Evolutionary conservation across 495 filamentous ascomycete species (phyloP).

Genomic region (Rostrohypoxylon terebratum): DNA sequence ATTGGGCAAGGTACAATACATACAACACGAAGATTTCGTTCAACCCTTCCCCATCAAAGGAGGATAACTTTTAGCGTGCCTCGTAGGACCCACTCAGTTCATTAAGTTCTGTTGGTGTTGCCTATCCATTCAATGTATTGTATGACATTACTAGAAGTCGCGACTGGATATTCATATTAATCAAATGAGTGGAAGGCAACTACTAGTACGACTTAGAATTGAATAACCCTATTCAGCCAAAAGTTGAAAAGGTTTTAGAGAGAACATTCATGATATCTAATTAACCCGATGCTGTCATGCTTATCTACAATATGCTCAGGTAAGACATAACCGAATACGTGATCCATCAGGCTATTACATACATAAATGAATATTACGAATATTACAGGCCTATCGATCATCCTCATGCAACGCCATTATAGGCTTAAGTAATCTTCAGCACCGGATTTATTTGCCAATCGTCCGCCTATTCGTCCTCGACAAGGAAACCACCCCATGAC

Average conservation of each 20-base stretch:
- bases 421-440: not conserved
- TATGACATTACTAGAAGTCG: not conserved
- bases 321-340: constrained; percentile 1
- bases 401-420: constrained; percentile 6
- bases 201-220: not conserved
- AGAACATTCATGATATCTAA: not conserved
- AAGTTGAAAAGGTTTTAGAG: not conserved
- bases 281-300: not conserved
- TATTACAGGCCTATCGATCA: not conserved
- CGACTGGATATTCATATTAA: not conserved
- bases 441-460: constrained; percentile 2
- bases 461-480: not conserved
- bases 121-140: not conserved
- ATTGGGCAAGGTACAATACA: constrained; percentile 5
- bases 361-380: constrained; percentile 5
- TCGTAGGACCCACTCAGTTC: not conserved
- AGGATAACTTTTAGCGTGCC: constrained; percentile 1
- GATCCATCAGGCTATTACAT: not conserved
- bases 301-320: constrained; percentile 5
- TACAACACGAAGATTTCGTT: constrained; percentile 5
- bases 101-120: not conserved
- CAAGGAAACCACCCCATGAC: not conserved
- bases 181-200: not conserved
- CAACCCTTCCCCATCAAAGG: not conserved
- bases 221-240: not conserved